Evolutionary conservation across 176 grass and related monocot species (phyloP).

Genomic region (Zea luxurians): DNA sequence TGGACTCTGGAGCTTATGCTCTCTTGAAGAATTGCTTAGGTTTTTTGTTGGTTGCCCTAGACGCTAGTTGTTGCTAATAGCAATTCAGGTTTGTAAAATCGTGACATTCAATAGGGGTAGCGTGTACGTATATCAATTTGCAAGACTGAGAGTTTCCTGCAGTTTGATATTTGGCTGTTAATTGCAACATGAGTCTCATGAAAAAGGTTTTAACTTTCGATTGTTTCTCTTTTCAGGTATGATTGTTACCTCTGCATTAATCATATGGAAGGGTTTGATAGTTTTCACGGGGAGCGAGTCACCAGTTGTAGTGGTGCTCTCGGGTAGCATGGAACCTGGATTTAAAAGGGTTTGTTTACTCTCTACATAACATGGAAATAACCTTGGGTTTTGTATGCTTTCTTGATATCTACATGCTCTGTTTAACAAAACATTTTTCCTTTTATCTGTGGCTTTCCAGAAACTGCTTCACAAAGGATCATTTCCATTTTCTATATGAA

Average conservation of each 20-base stretch:
- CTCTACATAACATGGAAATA: no score
- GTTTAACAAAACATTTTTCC: background rate
- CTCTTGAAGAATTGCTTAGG: background rate
- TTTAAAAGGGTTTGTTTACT: slow-evolving; percentile 59
- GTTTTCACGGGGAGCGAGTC: slow-evolving; percentile 59
- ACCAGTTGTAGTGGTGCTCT: slow-evolving; percentile 67
- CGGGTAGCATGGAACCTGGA: slow-evolving; percentile 73
- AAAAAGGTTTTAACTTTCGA: background rate
- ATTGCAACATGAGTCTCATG: background rate
- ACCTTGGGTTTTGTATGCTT: background rate
- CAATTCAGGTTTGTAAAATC: no score
- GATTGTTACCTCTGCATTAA: slow-evolving; percentile 67
- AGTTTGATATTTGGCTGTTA: background rate
- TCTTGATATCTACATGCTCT: background rate
- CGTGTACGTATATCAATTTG: background rate
- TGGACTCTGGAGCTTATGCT: background rate
- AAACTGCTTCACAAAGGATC: background rate
- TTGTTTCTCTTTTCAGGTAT: slow-evolving; percentile 52
- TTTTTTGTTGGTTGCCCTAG: background rate
- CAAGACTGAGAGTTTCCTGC: background rate
- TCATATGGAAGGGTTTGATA: slow-evolving; percentile 74
- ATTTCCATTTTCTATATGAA: background rate
- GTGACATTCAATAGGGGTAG: no score
- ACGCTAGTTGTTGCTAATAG: background rate
- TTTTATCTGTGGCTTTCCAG: background rate